Percentiles rank a stretch among this genome's conserved stretches.
Conservation (phyloP, 177 flowering plant species). For the Tripterygium wilfordii region DNA sequence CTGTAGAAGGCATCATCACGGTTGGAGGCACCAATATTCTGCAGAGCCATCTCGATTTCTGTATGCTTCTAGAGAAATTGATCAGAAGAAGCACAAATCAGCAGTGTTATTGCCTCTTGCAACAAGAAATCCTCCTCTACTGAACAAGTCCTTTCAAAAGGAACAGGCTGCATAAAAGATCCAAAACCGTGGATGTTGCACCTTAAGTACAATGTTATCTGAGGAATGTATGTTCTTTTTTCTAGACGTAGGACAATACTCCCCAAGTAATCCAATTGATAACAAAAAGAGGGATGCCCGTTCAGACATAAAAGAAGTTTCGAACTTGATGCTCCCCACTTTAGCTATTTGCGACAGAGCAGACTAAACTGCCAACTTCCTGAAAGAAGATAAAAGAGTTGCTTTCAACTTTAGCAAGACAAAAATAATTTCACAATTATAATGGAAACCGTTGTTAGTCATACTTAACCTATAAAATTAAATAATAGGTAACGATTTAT, state of each 20-base stretch:
- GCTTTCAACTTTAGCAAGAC: no score
- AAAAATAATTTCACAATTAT: background rate
- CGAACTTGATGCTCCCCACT: constrained; percentile 52
- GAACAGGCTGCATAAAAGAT: constrained; percentile 41
- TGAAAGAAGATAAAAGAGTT: no score
- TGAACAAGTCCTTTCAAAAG: constrained; percentile 6
- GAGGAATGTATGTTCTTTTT: constrained; percentile 36
- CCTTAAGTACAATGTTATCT: constrained; percentile 16
- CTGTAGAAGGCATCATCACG: no score
- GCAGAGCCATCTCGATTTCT: constrained; percentile 70
- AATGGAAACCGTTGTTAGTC: no score
- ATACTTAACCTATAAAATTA: no score
- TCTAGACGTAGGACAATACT: constrained; percentile 62
- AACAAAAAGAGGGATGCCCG: constrained; percentile 49
- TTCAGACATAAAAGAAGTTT: constrained; percentile 89
- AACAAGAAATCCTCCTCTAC: constrained; percentile 6
- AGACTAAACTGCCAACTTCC: constrained; percentile 21
- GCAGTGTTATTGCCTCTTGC: constrained; percentile 5
- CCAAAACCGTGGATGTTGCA: constrained; percentile 12
- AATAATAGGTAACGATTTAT: no score
- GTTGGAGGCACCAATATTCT: constrained; percentile 87
- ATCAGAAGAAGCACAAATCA: constrained; percentile 5
- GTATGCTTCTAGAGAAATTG: background rate
- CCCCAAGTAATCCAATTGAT: constrained; percentile 79
- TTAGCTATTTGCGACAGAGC: constrained; percentile 26